A percentile compares a stretch with the other conserved stretches of the same genome.
These are phyloP conservation scores for Neonectria neomacrospora DNA, from an alignment of 2,329 filamentous ascomycete species.

Conservation along the genomic window DNA sequence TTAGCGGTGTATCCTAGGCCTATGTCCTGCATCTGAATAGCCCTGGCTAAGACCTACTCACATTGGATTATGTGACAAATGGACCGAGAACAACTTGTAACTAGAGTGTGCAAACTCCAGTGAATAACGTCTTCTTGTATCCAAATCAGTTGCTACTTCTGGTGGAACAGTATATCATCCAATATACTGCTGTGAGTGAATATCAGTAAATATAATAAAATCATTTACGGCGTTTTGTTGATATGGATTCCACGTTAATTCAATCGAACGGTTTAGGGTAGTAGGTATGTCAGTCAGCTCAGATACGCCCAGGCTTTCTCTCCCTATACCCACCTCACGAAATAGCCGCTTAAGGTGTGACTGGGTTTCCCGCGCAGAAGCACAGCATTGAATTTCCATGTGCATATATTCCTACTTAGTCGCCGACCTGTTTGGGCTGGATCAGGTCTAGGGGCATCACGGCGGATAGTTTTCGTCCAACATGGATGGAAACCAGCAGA, in stretches of 20 bases:
- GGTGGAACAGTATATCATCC: too few species aligned
- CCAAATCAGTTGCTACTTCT: too few species aligned
- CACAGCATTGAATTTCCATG: neutral
- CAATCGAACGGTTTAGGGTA: neutral
- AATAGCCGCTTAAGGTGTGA: neutral
- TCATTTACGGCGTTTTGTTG: too few species aligned
- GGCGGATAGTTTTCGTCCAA: conserved; percentile 23
- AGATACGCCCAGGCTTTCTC: neutral
- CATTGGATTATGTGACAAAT: too few species aligned
- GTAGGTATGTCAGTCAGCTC: neutral
- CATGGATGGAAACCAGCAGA: conserved; percentile 7
- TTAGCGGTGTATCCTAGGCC: neutral
- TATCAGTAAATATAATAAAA: too few species aligned
- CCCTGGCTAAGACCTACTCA: too few species aligned
- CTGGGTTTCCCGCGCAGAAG: neutral
- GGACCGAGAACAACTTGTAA: too few species aligned
- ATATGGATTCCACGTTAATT: too few species aligned
- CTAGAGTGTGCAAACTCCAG: too few species aligned
- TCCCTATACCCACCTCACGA: neutral
- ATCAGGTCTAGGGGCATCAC: conserved; percentile 10
- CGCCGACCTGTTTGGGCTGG: neutral
- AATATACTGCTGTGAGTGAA: too few species aligned
- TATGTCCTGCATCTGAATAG: neutral
- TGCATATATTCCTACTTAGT: neutral
- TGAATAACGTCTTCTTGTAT: too few species aligned